Evolutionary conservation across 129 eudicot species (phyloP), one percentile per base, ranked within the genome.

Genomic region (Pseudognaphalium luteoalbum): DNA sequence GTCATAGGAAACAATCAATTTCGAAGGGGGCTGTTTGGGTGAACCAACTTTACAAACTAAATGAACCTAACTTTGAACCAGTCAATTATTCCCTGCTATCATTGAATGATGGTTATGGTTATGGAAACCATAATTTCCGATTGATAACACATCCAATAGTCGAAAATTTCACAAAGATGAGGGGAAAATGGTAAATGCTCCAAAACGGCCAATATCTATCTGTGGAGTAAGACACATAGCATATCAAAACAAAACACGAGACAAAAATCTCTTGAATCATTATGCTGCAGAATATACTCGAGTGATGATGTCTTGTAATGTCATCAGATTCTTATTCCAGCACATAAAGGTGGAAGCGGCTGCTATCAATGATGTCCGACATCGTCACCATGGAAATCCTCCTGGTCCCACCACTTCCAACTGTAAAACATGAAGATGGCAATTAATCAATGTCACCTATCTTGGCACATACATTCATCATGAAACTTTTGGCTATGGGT

Each of bases 391-490:
- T 19, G 96, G 89, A 74, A 85, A 82, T 74, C 97, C 97, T 35
- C 97, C 95, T 9, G 90, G 94, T 77, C 93, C 96, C 65, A 89
- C 91, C 80, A 89, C 93, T 83, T 89, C 87, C 96, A 89, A 80
- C 98, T 89, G 90, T 80, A 42, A 76, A 75, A 66, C 32, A 29
- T 28, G 11, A 82, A 51, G 54, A 71, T 70, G 50, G 21, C 44
- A 72, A 16, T 62, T 64, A 7, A 9, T 17, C 72, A 44, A 7
- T 41, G 64, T 63, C 69, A 73, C 77, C 28, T 73, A 51, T 37
- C 61, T 37, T 59, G 58, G 32, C 51, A 29, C 33, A 64, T 47
- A 5, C 64, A 12, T n/a, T 28, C 59, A 74, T 74, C 44, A 16
- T 16, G 29, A 15, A 63, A 47, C 64, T 47, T 64, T 50, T 65